Conservation (phyloP, 441 rosid genomes). For the Gossypium armourianum region DNA sequence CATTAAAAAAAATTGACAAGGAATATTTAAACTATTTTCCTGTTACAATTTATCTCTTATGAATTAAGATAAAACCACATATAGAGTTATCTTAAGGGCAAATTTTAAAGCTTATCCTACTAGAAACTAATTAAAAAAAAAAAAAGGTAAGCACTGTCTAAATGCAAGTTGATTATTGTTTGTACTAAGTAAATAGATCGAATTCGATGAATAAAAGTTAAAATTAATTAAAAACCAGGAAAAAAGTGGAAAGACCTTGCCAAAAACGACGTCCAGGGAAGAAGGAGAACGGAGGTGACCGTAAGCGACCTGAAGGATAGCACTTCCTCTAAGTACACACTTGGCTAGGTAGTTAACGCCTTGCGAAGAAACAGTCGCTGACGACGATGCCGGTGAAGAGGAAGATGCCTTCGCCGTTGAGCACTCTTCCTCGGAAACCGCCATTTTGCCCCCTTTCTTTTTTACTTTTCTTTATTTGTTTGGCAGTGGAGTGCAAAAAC, state of each 20-base stretch:
- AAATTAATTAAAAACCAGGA: neutral
- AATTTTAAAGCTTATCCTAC: neutral
- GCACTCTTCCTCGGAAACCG: conserved; percentile 88
- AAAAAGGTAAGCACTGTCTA: neutral
- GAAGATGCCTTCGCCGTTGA: conserved; percentile 62
- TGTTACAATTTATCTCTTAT: neutral
- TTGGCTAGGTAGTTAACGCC: conserved; percentile 66
- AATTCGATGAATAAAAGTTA: neutral
- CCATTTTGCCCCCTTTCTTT: conserved; percentile 33
- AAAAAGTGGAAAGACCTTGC: conserved; percentile 41
- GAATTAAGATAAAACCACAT: neutral
- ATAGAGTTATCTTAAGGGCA: neutral
- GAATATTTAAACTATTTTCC: conserved; percentile 6
- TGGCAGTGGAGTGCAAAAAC: neutral
- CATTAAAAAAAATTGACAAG: neutral
- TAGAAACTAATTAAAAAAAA: neutral
- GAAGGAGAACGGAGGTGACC: conserved; percentile 68
- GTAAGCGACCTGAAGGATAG: conserved; percentile 62
- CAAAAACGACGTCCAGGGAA: conserved; percentile 69
- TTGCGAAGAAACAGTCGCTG: conserved; percentile 28
- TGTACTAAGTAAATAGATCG: neutral
- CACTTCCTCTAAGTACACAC: conserved; percentile 77
- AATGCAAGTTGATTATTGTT: neutral
- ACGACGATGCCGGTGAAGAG: conserved; percentile 41
- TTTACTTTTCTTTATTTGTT: neutral